phyloP scores from a whole-genome alignment of 2,329 filamentous ascomycete species.

The Periconia macrospinosa region DNA sequence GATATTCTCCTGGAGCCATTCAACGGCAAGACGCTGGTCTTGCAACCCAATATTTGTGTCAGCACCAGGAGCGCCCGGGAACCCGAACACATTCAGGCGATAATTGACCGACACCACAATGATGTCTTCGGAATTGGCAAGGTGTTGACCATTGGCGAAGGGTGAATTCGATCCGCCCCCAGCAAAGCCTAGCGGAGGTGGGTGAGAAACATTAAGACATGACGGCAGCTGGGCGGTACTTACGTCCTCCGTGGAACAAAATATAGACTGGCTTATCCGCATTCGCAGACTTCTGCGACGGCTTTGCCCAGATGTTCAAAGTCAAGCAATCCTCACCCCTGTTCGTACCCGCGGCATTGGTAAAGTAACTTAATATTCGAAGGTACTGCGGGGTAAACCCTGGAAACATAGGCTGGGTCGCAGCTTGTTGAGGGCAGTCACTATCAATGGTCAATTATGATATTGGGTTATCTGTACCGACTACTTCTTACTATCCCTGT shows the following conservation, averaged over 20 bases:
- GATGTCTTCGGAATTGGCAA: conserved; percentile 40
- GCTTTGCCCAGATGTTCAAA: conserved; percentile 37
- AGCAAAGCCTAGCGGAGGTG: conserved; percentile 33
- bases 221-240: conserved; percentile 8
- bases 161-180: conserved; percentile 40
- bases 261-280: conserved; percentile 43
- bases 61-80: conserved; percentile 30
- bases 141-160: conserved; percentile 29
- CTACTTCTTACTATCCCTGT: too few relatives aligned
- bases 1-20: conserved; percentile 58
- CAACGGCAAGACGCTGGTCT: conserved; percentile 57
- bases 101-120: conserved; percentile 48
- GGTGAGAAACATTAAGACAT: not conserved
- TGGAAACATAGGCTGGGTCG: conserved; percentile 19
- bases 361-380: conserved; percentile 17
- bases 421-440: conserved; percentile 23
- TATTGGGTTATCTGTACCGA: not conserved
- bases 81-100: conserved; percentile 41
- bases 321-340: conserved; percentile 36
- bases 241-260: conserved; percentile 47
- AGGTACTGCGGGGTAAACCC: conserved; percentile 25
- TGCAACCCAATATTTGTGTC: conserved; percentile 54
- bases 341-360: conserved; percentile 17
- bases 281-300: conserved; percentile 14
- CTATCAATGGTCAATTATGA: conserved; percentile 9